Conservation (phyloP, 2,329 filamentous ascomycete genomes). For the Venturia oleaginea region DNA sequence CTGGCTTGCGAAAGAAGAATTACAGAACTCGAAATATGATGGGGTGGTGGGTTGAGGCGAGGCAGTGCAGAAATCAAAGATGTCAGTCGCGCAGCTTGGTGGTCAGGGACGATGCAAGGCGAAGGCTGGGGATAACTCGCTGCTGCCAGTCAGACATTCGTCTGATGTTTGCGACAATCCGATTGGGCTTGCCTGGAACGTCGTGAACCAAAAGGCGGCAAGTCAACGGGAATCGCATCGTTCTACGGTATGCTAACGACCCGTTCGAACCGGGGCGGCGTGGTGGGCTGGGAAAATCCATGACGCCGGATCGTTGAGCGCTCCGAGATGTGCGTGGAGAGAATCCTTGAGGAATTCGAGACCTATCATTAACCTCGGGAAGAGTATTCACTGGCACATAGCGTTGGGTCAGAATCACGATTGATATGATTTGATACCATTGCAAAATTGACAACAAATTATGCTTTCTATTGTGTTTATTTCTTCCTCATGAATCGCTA, state of each 20-base stretch:
- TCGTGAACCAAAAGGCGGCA: neutral
- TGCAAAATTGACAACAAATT: neutral
- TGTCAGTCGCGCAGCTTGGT: neutral
- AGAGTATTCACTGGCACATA: no score
- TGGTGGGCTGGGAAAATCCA: neutral
- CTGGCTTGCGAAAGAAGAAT: neutral
- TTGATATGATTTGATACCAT: neutral
- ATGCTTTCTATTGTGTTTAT: neutral
- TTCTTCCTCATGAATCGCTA: neutral
- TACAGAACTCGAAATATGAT: neutral
- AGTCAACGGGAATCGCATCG: neutral
- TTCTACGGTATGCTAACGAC: neutral
- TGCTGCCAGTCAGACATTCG: neutral
- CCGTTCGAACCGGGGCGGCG: neutral
- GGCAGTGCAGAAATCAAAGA: constrained; percentile 4
- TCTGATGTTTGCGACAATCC: neutral
- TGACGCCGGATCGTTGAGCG: neutral
- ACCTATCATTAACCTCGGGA: neutral
- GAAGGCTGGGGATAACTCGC: neutral
- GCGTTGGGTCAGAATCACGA: no score
- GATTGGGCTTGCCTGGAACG: neutral
- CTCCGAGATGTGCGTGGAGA: neutral
- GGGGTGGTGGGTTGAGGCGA: neutral
- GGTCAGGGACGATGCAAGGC: constrained; percentile 1
- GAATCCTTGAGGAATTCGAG: neutral